Evolutionary conservation across 139 green algal species (phyloP).

Genomic region (Picochlorum sp.): DNA sequence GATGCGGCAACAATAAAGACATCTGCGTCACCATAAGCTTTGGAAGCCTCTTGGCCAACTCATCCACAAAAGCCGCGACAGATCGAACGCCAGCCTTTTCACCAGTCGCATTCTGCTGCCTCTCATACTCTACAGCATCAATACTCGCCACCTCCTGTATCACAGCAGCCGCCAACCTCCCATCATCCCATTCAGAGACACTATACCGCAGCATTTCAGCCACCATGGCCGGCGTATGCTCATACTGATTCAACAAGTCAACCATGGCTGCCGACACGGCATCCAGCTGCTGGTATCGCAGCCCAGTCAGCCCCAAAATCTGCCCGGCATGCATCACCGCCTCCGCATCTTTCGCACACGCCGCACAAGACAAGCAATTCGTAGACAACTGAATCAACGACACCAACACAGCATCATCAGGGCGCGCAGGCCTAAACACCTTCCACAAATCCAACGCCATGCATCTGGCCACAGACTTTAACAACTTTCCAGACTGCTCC

Average conservation of each 20-base stretch:
- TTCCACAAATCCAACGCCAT: slow-evolving; percentile 47
- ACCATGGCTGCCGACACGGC: slow-evolving; percentile 39
- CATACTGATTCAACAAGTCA: slow-evolving; percentile 56
- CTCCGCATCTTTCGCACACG: slow-evolving; percentile 23
- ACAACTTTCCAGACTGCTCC: slow-evolving; percentile 28
- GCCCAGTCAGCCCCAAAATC: slow-evolving; percentile 34
- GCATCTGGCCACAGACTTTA: slow-evolving; percentile 32
- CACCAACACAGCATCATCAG: slow-evolving; percentile 46
- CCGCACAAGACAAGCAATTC: slow-evolving; percentile 26
- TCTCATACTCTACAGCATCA: slow-evolving; percentile 48
- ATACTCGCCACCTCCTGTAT: slow-evolving; percentile 55
- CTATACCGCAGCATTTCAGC: slow-evolving; percentile 44
- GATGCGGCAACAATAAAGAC: slow-evolving; percentile 51
- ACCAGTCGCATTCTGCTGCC: slow-evolving; percentile 40
- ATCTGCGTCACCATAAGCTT: slow-evolving; percentile 33
- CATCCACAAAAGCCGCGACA: slow-evolving; percentile 48
- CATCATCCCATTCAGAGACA: slow-evolving; percentile 38
- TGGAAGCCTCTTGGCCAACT: slow-evolving; percentile 41
- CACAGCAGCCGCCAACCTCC: slow-evolving; percentile 49
- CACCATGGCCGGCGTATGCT: slow-evolving; percentile 54
- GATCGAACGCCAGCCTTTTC: slow-evolving; percentile 43
- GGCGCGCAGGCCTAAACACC: slow-evolving; percentile 42
- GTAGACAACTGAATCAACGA: slow-evolving; percentile 26
- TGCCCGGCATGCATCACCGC: slow-evolving; percentile 15
- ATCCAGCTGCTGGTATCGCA: slow-evolving; percentile 59